A percentile compares a stretch with the other conserved stretches of the same genome.
phyloP scores from a whole-genome alignment of 768 basidiomycete genomes.

The Pleurotus platypus region DNA sequence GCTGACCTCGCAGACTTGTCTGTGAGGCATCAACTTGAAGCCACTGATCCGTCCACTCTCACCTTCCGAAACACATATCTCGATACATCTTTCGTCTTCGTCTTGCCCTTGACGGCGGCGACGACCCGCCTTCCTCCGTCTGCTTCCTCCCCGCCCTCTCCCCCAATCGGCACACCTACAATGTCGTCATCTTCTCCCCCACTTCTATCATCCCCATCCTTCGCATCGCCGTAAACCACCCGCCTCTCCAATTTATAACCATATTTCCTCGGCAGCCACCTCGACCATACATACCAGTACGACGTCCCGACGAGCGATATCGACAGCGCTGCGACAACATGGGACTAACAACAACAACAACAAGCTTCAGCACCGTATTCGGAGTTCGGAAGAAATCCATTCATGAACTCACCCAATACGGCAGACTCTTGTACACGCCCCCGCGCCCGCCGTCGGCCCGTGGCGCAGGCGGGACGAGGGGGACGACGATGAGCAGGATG shows the following conservation, averaged over 20 bases:
- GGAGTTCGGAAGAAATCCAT: not conserved
- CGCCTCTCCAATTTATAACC: conserved; percentile 50
- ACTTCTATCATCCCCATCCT: no score
- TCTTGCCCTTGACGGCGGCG: no score
- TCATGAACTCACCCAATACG: conserved; percentile 58
- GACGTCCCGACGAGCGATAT: conserved; percentile 45
- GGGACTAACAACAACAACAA: conserved; percentile 31
- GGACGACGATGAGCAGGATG: conserved; percentile 57
- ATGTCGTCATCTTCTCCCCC: no score
- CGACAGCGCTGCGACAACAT: conserved; percentile 41
- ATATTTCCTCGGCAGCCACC: conserved; percentile 43
- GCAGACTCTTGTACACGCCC: conserved; percentile 49
- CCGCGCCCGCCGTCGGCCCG: conserved; percentile 13
- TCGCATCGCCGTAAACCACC: conserved; percentile 47
- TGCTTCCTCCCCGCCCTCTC: no score
- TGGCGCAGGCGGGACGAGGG: conserved; percentile 56
- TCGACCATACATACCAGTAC: conserved; percentile 56
- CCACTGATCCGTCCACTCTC: not conserved
- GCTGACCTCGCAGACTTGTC: no score
- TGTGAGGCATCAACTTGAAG: no score
- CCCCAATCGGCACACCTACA: no score
- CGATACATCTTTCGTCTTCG: conserved; percentile 30
- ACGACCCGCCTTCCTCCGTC: no score
- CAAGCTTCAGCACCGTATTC: not conserved
- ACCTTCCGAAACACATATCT: conserved; percentile 47